These are phyloP conservation scores for Pseudoscleropodium purum DNA, from an alignment of 225 moss, liverwort and hornwort genomes.

Conservation along the genomic window DNA sequence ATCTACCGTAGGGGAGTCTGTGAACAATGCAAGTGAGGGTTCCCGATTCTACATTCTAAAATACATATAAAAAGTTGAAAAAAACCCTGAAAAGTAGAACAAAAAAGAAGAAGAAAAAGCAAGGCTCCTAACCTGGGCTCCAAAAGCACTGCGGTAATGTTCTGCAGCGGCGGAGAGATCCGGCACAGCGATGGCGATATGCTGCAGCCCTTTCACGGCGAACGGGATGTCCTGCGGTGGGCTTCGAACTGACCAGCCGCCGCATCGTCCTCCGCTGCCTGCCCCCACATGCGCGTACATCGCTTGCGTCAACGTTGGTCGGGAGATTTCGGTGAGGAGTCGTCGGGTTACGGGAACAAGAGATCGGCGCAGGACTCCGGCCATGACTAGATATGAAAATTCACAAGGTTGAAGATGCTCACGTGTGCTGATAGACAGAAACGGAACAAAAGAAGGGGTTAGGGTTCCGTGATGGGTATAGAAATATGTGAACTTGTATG, in stretches of 20 bases:
- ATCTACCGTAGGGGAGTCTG: background rate
- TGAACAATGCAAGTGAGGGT: background rate
- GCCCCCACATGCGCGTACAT: constrained; percentile 40
- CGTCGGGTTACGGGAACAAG: background rate
- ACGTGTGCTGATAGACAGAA: background rate
- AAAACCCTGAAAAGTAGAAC: background rate
- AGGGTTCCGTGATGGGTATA: background rate
- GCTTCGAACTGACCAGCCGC: constrained; percentile 40
- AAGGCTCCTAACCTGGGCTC: constrained; percentile 53
- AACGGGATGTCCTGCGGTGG: constrained; percentile 75
- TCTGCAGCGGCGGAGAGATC: constrained; percentile 68
- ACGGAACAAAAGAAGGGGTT: background rate
- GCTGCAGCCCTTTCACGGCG: constrained; percentile 65
- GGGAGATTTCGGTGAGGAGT: background rate
- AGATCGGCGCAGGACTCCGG: constrained; percentile 23
- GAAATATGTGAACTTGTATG: background rate
- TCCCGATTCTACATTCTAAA: background rate
- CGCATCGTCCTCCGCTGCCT: constrained; percentile 51
- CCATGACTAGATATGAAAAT: background rate
- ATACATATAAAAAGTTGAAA: too few relatives aligned
- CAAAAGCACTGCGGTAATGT: constrained; percentile 71
- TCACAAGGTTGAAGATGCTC: background rate
- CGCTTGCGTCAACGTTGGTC: constrained; percentile 4
- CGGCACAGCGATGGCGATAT: constrained; percentile 82
- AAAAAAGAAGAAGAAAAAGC: background rate